These are phyloP conservation scores for Magnolia officinalis DNA, from an alignment of 164 flowering plant genomes.

Conservation along the genomic window DNA sequence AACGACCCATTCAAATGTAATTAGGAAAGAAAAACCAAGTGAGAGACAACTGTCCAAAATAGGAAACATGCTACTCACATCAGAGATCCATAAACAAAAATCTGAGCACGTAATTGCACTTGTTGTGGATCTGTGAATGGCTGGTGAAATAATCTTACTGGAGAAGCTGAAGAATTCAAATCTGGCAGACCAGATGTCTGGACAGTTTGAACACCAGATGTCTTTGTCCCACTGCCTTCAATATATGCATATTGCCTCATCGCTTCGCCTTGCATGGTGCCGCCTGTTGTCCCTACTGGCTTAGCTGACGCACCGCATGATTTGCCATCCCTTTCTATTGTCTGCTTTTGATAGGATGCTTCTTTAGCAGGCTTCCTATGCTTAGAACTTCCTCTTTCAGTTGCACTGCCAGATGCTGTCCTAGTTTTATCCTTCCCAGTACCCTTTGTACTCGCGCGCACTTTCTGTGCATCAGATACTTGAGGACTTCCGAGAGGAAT, in stretches of 20 bases:
- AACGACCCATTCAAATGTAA: slow-evolving; percentile 8
- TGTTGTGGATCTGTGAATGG: slow-evolving; percentile 79
- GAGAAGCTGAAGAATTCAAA: slow-evolving; percentile 52
- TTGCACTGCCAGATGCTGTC: slow-evolving; percentile 34
- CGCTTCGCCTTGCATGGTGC: slow-evolving; percentile 34
- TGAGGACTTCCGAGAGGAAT: slow-evolving; percentile 28
- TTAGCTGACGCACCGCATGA: slow-evolving; percentile 24
- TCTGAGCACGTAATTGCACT: slow-evolving; percentile 98
- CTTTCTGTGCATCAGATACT: slow-evolving; percentile 24
- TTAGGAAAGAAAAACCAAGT: not conserved
- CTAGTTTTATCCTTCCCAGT: slow-evolving; percentile 46
- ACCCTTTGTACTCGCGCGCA: slow-evolving; percentile 16
- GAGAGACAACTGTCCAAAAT: not conserved
- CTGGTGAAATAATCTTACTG: slow-evolving; percentile 52
- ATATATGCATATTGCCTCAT: slow-evolving; percentile 25
- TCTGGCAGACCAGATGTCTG: slow-evolving; percentile 57
- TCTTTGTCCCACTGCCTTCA: slow-evolving; percentile 35
- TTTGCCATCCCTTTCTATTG: slow-evolving; percentile 29
- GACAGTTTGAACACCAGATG: slow-evolving; percentile 29
- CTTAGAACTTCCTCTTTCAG: slow-evolving; percentile 41
- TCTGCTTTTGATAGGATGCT: slow-evolving; percentile 27
- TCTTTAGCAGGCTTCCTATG: slow-evolving; percentile 41
- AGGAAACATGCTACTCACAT: slow-evolving; percentile 53
- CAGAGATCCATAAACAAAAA: slow-evolving; percentile 95
- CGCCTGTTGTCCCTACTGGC: slow-evolving; percentile 22